These are phyloP conservation scores for Metschnikowia drakensbergensis DNA, from an alignment of 805 yeast species.

Conservation along the genomic window DNA sequence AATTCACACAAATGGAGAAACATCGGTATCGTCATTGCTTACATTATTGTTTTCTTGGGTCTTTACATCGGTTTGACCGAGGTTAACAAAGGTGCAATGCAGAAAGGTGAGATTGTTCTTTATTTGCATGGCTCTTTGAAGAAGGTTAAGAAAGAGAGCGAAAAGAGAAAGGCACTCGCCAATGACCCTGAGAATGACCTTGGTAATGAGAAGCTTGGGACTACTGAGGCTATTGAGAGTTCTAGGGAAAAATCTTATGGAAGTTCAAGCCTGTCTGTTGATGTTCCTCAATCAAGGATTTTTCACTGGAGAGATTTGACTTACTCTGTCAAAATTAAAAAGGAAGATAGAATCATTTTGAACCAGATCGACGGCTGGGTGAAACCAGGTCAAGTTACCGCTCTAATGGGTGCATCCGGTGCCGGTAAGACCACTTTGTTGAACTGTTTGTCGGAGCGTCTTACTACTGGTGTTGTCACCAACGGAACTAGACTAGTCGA, in stretches of 20 bases:
- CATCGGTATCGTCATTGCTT: conserved; percentile 62
- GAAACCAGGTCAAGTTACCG: conserved; percentile 77
- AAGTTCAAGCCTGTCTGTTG: conserved; percentile 12
- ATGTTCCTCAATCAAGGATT: conserved; percentile 15
- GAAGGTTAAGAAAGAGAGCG: conserved; percentile 38
- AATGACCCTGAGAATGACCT: conserved; percentile 38
- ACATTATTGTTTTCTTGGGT: conserved; percentile 39
- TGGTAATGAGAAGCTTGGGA: conserved; percentile 25
- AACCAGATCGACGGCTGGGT: conserved; percentile 57
- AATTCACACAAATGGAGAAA: conserved; percentile 76
- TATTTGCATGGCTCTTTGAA: conserved; percentile 38
- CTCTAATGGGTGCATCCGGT: conserved; percentile 84
- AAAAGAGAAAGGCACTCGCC: conserved; percentile 19
- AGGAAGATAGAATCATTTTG: conserved; percentile 39
- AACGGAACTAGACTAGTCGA: conserved; percentile 62
- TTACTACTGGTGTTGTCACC: conserved; percentile 65
- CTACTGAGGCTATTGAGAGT: conserved; percentile 29
- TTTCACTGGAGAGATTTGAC: conserved; percentile 41
- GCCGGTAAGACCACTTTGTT: conserved; percentile 81
- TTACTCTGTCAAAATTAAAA: conserved; percentile 34
- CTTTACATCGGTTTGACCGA: conserved; percentile 35
- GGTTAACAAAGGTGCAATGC: conserved; percentile 46
- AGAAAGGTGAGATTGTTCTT: conserved; percentile 38
- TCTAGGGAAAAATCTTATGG: conserved; percentile 15
- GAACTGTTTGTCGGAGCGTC: conserved; percentile 69